These are phyloP conservation scores for Haberlea rhodopensis DNA, from an alignment of 257 asterid species.

Conservation along the genomic window DNA sequence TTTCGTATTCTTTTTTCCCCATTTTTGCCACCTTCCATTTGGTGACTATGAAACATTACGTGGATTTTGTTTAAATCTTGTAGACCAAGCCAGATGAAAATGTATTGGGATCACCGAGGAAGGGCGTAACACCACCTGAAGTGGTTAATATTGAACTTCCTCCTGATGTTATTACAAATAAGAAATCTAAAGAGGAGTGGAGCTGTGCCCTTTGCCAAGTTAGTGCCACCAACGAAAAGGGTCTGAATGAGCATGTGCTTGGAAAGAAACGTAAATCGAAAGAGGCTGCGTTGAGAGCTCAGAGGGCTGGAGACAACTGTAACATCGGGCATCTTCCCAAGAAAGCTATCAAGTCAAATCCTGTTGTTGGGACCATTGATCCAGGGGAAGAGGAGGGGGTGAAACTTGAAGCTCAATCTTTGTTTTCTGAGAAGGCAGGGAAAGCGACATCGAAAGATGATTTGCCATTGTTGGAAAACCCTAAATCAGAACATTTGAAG, in stretches of 20 bases:
- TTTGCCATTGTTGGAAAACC: conserved; percentile 10
- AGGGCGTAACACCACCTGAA: no score
- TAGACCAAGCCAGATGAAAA: conserved; percentile 40
- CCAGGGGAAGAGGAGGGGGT: not conserved
- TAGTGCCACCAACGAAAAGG: conserved; percentile 35
- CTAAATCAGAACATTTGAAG: conserved; percentile 5
- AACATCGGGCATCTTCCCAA: conserved; percentile 36
- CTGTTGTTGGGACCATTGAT: not conserved
- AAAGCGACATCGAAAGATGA: conserved; percentile 13
- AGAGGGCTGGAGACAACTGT: conserved; percentile 30
- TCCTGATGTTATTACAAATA: conserved; percentile 21
- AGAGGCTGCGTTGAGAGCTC: conserved; percentile 41
- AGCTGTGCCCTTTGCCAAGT: conserved; percentile 58
- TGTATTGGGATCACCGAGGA: conserved; percentile 42
- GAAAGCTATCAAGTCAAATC: conserved; percentile 18
- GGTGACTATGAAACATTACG: conserved; percentile 4
- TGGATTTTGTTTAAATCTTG: conserved; percentile 30
- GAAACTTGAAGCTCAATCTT: conserved; percentile 20
- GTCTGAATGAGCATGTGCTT: conserved; percentile 41
- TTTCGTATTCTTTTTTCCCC: no score
- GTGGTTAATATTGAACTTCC: conserved; percentile 7
- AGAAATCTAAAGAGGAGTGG: conserved; percentile 40
- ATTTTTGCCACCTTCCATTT: not conserved
- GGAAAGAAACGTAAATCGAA: conserved; percentile 68
- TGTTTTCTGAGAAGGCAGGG: conserved; percentile 16